Evolutionary conservation across 1,139 yeast species (phyloP).

Genomic region (Debaryomycetaceae sp.): DNA sequence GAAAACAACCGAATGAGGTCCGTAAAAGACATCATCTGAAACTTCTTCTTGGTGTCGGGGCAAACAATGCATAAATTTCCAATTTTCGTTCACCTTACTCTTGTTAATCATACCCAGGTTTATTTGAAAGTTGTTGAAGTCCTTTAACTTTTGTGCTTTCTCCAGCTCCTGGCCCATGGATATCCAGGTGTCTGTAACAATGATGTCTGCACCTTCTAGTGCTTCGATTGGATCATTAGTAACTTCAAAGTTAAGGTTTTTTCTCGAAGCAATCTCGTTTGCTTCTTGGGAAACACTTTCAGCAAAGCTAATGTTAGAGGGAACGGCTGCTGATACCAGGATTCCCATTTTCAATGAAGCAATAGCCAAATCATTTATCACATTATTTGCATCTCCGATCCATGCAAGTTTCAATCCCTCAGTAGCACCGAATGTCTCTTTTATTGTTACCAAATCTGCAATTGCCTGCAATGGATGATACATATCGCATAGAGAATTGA

Average conservation of each 20-base stretch:
- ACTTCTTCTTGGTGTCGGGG: constrained; percentile 89
- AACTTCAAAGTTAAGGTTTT: constrained; percentile 49
- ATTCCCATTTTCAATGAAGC: constrained; percentile 79
- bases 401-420: constrained; percentile 72
- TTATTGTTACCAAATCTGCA: constrained; percentile 74
- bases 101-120: constrained; percentile 52
- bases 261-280: constrained; percentile 40
- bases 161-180: constrained; percentile 92
- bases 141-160: constrained; percentile 58
- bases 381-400: constrained; percentile 94
- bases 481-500: constrained; percentile 79
- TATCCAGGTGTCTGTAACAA: constrained; percentile 88
- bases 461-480: constrained; percentile 90
- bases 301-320: constrained; percentile 63
- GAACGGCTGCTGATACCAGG: constrained; percentile 73
- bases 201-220: constrained; percentile 59
- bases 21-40: constrained; percentile 77
- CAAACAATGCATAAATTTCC: constrained; percentile 79
- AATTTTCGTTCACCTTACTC: constrained; percentile 55
- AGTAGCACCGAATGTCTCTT: constrained; percentile 56
- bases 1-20: constrained; percentile 72
- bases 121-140: constrained; percentile 77
- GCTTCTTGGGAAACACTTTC: constrained; percentile 50
- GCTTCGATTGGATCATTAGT: constrained; percentile 67
- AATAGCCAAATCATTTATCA: constrained; percentile 77